Percentiles rank a stretch among this genome's conserved stretches.
Evolutionary conservation across 2,329 filamentous ascomycete genomes (phyloP).

Genomic region (Fusarium miscanthi): DNA sequence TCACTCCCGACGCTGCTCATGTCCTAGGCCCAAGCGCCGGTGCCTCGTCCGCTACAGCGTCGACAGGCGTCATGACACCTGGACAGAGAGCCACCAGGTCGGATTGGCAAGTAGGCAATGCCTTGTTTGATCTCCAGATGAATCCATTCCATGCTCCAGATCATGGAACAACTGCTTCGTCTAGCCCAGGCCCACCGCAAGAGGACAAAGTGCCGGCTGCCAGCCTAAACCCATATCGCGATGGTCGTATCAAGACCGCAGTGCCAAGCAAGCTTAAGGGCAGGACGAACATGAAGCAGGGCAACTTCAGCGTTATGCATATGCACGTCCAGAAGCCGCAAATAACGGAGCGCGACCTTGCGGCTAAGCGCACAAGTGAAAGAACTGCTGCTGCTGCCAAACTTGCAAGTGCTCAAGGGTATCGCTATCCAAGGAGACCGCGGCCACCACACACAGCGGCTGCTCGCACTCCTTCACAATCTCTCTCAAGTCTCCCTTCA

Average conservation of each 20-base stretch:
- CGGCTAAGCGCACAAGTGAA: conserved; percentile 71
- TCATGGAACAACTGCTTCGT: neutral
- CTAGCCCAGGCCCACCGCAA: neutral
- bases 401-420: conserved; percentile 64
- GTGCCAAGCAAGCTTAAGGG: conserved; percentile 72
- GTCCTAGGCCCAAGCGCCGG: neutral
- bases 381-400: conserved; percentile 68
- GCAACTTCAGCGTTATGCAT: conserved; percentile 73
- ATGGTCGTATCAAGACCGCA: conserved; percentile 60
- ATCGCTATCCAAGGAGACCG: conserved; percentile 61
- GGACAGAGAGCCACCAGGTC: neutral
- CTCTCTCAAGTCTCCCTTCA: conserved; percentile 3
- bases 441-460: conserved; percentile 48
- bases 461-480: neutral
- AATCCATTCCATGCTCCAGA: neutral
- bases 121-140: conserved; percentile 22
- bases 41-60: conserved; percentile 7
- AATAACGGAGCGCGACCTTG: conserved; percentile 61
- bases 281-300: conserved; percentile 65
- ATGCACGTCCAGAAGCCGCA: conserved; percentile 63
- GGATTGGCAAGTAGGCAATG: conserved; percentile 13
- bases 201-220: neutral
- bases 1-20: neutral
- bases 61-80: conserved; percentile 5
- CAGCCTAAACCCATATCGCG: conserved; percentile 40